A percentile compares a stretch with the other conserved stretches of the same genome.
phyloP scores from a whole-genome alignment of 306 rosid species.

The Sicyos baderoa region DNA sequence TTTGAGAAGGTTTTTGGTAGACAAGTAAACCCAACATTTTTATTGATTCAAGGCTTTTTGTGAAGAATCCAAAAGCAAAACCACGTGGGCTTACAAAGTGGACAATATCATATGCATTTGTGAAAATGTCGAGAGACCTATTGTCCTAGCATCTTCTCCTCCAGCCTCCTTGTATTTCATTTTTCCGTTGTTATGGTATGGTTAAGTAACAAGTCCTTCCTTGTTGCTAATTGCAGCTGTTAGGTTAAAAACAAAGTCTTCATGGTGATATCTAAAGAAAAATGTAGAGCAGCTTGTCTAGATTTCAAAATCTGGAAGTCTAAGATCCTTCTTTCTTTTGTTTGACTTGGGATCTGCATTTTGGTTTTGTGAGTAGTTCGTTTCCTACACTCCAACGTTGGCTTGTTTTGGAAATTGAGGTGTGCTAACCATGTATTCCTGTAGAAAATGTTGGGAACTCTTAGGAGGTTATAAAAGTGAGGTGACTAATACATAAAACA shows the following conservation, averaged over 20 bases:
- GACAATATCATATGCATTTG: background rate
- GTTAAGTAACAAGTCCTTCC: background rate
- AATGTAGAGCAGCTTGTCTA: constrained; percentile 1
- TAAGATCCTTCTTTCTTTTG: background rate
- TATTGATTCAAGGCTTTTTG: background rate
- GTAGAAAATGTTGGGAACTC: background rate
- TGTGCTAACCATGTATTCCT: background rate
- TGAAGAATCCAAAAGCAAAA: background rate
- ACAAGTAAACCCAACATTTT: background rate
- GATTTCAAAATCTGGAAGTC: background rate
- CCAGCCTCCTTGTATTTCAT: constrained; percentile 5
- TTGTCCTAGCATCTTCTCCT: background rate
- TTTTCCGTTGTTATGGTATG: background rate
- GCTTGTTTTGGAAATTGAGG: background rate
- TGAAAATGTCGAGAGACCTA: background rate
- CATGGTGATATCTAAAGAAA: background rate
- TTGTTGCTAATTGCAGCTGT: constrained; percentile 1
- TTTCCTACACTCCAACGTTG: background rate
- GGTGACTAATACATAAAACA: background rate
- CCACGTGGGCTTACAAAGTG: background rate
- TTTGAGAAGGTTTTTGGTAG: background rate
- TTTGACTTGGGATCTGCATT: background rate
- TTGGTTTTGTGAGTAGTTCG: background rate
- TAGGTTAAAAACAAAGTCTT: too few species aligned
- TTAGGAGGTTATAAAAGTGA: background rate